These are phyloP conservation scores for Colletotrichum sansevieriae DNA, from an alignment of 2,329 filamentous ascomycete species.

Conservation along the genomic window DNA sequence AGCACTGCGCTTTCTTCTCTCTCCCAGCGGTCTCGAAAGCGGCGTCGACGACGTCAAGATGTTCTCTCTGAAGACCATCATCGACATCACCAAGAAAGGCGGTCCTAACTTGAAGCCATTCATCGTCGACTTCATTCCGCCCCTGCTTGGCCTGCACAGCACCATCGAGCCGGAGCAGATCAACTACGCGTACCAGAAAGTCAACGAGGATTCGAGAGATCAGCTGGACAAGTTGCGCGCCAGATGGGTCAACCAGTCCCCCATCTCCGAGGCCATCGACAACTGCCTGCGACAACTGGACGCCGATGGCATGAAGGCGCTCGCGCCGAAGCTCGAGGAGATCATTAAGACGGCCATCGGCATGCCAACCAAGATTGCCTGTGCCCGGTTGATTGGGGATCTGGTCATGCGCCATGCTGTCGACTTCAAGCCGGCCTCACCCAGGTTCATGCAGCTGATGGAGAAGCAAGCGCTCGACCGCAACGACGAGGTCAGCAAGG, in stretches of 20 bases:
- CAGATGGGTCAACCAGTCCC: constrained; percentile 84
- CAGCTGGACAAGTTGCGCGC: constrained; percentile 91
- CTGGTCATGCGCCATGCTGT: constrained; percentile 84
- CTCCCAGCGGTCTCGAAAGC: constrained; percentile 89
- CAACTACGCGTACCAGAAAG: constrained; percentile 93
- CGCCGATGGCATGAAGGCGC: constrained; percentile 78
- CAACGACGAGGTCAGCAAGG: constrained; percentile 92
- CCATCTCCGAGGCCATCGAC: constrained; percentile 93
- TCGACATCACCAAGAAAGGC: constrained; percentile 91
- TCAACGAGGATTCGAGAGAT: constrained; percentile 87
- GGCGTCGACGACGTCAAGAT: constrained; percentile 87
- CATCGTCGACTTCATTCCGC: constrained; percentile 83
- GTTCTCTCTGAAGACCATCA: constrained; percentile 85
- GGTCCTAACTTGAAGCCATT: constrained; percentile 84
- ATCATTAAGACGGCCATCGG: constrained; percentile 90
- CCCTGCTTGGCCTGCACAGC: constrained; percentile 84
- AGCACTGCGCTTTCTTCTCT: constrained; percentile 90
- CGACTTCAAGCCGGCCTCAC: constrained; percentile 80
- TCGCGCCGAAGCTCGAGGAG: constrained; percentile 79
- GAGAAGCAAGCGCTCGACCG: constrained; percentile 88
- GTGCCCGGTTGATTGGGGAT: constrained; percentile 85
- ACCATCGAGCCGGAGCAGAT: constrained; percentile 90
- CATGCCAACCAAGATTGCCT: constrained; percentile 94
- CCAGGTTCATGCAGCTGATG: constrained; percentile 81
- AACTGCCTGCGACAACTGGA: constrained; percentile 89